Evolutionary conservation across 2,329 filamentous ascomycete genomes (phyloP).

Genomic region (Colletotrichum endophyticum): DNA sequence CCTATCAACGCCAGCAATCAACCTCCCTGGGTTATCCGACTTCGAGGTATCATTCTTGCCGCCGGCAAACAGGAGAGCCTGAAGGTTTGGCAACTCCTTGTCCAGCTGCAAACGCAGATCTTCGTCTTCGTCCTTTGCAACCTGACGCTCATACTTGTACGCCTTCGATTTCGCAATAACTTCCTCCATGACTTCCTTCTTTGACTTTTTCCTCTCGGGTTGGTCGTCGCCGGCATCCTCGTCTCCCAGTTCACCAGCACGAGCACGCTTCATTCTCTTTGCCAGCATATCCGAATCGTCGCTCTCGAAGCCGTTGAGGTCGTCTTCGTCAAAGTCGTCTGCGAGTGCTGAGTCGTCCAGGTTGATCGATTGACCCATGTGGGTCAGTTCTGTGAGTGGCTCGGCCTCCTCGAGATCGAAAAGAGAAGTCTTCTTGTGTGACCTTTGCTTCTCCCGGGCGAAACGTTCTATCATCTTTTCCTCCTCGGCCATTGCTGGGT

Average conservation of each 20-base stretch:
- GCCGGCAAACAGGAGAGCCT: conserved; percentile 69
- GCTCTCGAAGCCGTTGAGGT: conserved; percentile 66
- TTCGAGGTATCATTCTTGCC: conserved; percentile 34
- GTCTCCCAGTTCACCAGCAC: conserved; percentile 45
- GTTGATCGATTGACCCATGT: conserved; percentile 77
- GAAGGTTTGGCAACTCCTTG: conserved; percentile 79
- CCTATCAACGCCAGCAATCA: conserved; percentile 62
- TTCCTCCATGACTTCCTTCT: conserved; percentile 97
- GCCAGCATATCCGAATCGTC: conserved; percentile 59
- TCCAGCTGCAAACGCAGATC: conserved; percentile 85
- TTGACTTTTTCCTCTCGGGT: conserved; percentile 89
- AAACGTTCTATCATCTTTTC: conserved; percentile 92
- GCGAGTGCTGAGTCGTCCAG: conserved; percentile 50
- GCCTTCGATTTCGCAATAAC: conserved; percentile 96
- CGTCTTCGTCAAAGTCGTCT: conserved; percentile 84
- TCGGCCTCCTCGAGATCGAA: conserved; percentile 90
- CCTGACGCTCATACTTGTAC: conserved; percentile 92
- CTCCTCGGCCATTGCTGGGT: conserved; percentile 91
- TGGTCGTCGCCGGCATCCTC: conserved; percentile 54
- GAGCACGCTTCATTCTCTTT: conserved; percentile 61
- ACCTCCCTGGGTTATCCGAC: conserved; percentile 25
- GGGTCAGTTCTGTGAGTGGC: conserved; percentile 74
- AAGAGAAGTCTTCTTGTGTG: conserved; percentile 76
- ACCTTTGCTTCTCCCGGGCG: conserved; percentile 82
- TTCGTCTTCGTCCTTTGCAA: conserved; percentile 90